These are phyloP conservation scores for Epichloe bromicola DNA, from an alignment of 2,329 filamentous ascomycete genomes.

Conservation along the genomic window DNA sequence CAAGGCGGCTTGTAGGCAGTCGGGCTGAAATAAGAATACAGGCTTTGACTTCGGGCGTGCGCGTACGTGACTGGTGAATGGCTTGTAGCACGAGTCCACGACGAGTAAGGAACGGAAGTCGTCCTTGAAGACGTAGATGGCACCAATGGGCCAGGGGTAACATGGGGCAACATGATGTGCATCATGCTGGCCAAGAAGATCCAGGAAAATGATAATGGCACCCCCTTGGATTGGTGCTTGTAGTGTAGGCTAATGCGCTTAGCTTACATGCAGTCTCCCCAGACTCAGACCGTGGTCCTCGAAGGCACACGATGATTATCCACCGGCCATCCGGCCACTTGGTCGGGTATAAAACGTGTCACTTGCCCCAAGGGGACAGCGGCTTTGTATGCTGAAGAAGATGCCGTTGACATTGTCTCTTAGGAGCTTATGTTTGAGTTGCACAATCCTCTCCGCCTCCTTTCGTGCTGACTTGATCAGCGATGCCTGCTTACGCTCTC, in stretches of 20 bases:
- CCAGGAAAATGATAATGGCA: slow-evolving; percentile 2
- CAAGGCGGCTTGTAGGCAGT: slow-evolving; percentile 3
- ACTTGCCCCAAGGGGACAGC: not conserved
- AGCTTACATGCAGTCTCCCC: slow-evolving; percentile 1
- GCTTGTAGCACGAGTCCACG: not conserved
- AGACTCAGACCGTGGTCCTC: not conserved
- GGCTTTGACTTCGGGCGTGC: slow-evolving; percentile 3
- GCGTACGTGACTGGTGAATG: slow-evolving; percentile 5
- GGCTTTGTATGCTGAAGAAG: too few species aligned
- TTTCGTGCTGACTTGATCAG: too few species aligned
- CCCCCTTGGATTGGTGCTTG: not conserved
- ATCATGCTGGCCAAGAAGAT: not conserved
- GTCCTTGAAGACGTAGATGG: not conserved
- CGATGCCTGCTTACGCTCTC: too few species aligned
- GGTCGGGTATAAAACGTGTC: not conserved
- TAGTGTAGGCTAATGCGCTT: slow-evolving; percentile 4
- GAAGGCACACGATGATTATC: not conserved
- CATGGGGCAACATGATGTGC: not conserved
- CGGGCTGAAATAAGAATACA: slow-evolving; percentile 3
- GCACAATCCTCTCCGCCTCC: too few species aligned
- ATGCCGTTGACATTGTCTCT: too few species aligned
- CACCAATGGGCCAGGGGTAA: not conserved
- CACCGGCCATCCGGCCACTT: slow-evolving; percentile 4
- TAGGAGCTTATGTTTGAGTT: too few species aligned
- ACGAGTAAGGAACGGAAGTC: not conserved